phyloP scores from a whole-genome alignment of 164 flowering plant species.

The Stephania yunnanensis region DNA sequence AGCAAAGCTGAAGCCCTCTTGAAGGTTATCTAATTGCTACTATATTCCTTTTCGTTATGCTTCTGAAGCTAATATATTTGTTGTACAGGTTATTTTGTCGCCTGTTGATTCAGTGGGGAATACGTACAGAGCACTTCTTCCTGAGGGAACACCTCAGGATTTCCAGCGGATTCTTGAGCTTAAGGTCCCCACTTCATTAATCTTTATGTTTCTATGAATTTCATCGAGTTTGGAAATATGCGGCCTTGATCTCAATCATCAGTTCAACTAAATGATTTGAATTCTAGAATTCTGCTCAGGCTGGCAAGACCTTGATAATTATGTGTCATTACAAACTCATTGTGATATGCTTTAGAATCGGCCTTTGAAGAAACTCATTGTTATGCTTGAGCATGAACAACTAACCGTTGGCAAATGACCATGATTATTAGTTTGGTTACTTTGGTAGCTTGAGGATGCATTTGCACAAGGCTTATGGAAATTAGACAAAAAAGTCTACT shows the following conservation, averaged over 20 bases:
- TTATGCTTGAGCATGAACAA: not conserved
- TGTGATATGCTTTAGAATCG: not conserved
- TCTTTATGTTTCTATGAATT: conserved; percentile 1
- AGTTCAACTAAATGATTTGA: not conserved
- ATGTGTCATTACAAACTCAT: not conserved
- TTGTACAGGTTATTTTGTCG: conserved; percentile 77
- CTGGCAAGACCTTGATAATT: not conserved
- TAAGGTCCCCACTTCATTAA: conserved; percentile 46
- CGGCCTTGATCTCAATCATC: not conserved
- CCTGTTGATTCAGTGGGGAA: conserved; percentile 92
- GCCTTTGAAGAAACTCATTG: not conserved
- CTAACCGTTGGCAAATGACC: not conserved
- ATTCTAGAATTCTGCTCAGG: not conserved
- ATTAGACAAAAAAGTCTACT: not conserved
- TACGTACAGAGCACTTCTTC: conserved; percentile 88
- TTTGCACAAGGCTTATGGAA: not conserved
- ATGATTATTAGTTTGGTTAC: not conserved
- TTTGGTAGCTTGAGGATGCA: not conserved
- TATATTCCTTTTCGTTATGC: not conserved
- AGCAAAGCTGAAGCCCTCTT: conserved; percentile 98
- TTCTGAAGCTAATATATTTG: conserved; percentile 2
- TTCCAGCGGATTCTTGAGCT: conserved; percentile 94
- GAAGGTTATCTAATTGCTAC: conserved; percentile 42
- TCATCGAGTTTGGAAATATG: not conserved
- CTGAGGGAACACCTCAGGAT: conserved; percentile 89